Evolutionary conservation across 2,329 filamentous ascomycete species (phyloP), one percentile per base, ranked within the genome.

Genomic region (Scytalidium sp.): DNA sequence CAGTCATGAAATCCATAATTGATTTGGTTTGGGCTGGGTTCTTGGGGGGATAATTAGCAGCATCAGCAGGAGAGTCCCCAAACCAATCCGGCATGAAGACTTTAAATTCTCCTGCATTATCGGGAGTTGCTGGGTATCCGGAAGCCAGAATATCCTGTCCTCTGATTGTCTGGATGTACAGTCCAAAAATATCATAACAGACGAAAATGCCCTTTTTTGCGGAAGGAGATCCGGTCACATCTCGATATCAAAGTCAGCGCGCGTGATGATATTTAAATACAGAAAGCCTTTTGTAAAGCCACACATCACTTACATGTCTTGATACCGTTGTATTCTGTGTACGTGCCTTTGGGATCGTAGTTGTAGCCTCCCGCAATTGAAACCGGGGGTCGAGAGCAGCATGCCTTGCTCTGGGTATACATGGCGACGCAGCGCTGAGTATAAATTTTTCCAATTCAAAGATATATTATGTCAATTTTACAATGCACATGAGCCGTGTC

Each of bases 71-170:
- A 7, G 43, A 56, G 64, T 88, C 90, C 50, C 86, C 79, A 75
- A 96, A 96, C 78, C 89, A 93, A 70, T 96, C 91, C 17, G 91
- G 91, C 57, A 96, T 92, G 70, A 91, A 90, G 60, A 96, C 87
- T 60, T 84, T 84, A 75, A 92, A 92, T 63, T 87, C 83, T 52
- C 75, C 69, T 70, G 80, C 70, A 70, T 63, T 61, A 76, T 53
- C 51, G 7, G 29, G 36, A 3, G 39, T 45, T 13, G 41, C 10
- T 15, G 43, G 19, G 43, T 42, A 75, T 54, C 74, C 72, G 46
- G 70, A 70, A 39, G 80, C 75, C n/a, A 85, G 71, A 55, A 80
- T 87, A 59, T 89, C 85, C 53, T 81, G 81, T 19, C 85, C 85
- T 64, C 87, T 83, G 5, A 87, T 56, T 4, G 84, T 85, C 68